phyloP scores from a whole-genome alignment of 2,329 filamentous ascomycete genomes.

The Trichoderma sp. region DNA sequence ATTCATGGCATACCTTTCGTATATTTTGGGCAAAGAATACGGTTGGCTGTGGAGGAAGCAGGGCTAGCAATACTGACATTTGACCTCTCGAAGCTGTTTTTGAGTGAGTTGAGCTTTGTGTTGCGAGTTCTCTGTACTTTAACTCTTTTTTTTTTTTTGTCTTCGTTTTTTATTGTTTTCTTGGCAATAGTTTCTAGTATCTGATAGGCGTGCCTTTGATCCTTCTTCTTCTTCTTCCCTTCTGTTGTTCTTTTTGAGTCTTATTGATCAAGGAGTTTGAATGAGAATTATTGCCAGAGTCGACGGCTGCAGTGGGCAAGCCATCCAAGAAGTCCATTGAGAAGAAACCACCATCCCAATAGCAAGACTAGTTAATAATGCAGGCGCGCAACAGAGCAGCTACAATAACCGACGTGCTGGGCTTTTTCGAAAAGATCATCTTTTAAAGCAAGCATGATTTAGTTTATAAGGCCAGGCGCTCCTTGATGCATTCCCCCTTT shows the following conservation, averaged over 20 bases:
- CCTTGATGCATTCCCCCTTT: too few relatives aligned
- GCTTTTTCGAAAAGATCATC: too few relatives aligned
- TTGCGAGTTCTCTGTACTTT: slow-evolving; percentile 21
- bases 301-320: too few relatives aligned
- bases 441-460: too few relatives aligned
- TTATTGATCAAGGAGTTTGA: neutral
- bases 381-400: too few relatives aligned
- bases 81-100: neutral
- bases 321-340: neutral
- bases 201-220: slow-evolving; percentile 23
- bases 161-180: neutral
- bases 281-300: neutral
- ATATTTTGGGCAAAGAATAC: neutral
- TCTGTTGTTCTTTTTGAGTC: neutral
- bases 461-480: too few relatives aligned
- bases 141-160: neutral
- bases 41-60: slow-evolving; percentile 1
- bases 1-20: neutral
- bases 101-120: neutral
- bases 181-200: slow-evolving; percentile 25
- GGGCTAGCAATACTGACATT: neutral
- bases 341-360: neutral
- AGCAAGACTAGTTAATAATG: neutral
- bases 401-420: too few relatives aligned
- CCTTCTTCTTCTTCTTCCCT: neutral